These are phyloP conservation scores for Carex parvula DNA, from an alignment of 176 grass and related monocot species.

Conservation along the genomic window DNA sequence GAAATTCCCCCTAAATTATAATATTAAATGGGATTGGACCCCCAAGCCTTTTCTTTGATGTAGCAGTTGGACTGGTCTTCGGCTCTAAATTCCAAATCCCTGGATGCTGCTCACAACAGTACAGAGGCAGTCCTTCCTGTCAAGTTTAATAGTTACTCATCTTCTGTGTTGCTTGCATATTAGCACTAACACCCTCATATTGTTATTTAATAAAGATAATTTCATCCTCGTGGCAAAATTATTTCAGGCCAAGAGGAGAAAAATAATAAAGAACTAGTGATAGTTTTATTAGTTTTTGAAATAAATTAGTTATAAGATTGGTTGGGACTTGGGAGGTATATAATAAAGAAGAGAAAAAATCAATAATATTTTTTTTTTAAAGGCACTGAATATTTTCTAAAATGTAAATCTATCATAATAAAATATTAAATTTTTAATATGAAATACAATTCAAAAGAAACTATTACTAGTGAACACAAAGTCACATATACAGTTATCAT, in stretches of 20 bases:
- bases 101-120: constrained; percentile 18
- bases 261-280: no score
- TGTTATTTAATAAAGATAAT: neutral
- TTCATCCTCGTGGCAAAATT: neutral
- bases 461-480: neutral
- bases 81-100: constrained; percentile 38
- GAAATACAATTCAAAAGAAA: neutral
- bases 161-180: neutral
- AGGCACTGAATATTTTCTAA: no score
- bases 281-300: no score
- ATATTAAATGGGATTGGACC: neutral
- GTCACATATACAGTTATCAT: no score
- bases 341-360: no score
- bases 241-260: neutral
- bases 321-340: no score
- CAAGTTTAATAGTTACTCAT: neutral
- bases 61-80: constrained; percentile 55
- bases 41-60: constrained; percentile 21
- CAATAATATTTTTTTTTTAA: no score
- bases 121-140: neutral
- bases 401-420: no score
- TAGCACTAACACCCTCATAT: neutral
- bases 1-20: no score
- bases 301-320: no score
- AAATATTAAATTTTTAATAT: neutral